Conservation (phyloP, 805 yeast genomes). For the Suhomyces kilbournensis region DNA sequence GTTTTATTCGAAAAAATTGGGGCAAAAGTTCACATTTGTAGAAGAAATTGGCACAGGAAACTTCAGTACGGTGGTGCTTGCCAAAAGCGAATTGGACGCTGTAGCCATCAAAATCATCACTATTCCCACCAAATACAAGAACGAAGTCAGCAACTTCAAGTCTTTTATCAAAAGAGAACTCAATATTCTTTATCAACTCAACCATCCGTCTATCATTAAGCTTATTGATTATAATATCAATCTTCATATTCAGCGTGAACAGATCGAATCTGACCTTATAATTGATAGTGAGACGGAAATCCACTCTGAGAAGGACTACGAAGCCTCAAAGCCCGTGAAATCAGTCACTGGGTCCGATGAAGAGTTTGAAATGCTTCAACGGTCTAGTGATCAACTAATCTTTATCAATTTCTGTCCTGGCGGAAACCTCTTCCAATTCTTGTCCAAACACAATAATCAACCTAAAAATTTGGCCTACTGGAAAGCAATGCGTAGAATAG, state of each 20-base stretch:
- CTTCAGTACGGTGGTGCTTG: conserved; percentile 63
- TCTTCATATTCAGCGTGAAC: conserved; percentile 22
- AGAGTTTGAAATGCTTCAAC: conserved; percentile 12
- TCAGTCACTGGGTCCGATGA: conserved; percentile 3
- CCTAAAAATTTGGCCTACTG: conserved; percentile 37
- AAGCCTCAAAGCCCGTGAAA: not conserved
- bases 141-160: conserved; percentile 29
- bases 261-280: conserved; percentile 15
- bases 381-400: conserved; percentile 40
- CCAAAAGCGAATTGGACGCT: conserved; percentile 19
- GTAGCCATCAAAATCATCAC: conserved; percentile 72
- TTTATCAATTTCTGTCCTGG: conserved; percentile 78
- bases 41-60: conserved; percentile 62
- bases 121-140: conserved; percentile 36
- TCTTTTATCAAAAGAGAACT: conserved; percentile 59
- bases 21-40: conserved; percentile 12
- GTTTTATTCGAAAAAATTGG: conserved; percentile 10
- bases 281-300: conserved; percentile 18
- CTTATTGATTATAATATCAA: conserved; percentile 51
- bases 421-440: conserved; percentile 77
- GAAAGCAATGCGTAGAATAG: conserved; percentile 54
- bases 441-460: conserved; percentile 35
- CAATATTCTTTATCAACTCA: conserved; percentile 49
- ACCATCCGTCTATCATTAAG: conserved; percentile 71
- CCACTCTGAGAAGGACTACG: conserved; percentile 2